Evolutionary conservation across 805 yeast species (phyloP), one percentile per base, ranked within the genome.

Genomic region (Spathaspora boniae): DNA sequence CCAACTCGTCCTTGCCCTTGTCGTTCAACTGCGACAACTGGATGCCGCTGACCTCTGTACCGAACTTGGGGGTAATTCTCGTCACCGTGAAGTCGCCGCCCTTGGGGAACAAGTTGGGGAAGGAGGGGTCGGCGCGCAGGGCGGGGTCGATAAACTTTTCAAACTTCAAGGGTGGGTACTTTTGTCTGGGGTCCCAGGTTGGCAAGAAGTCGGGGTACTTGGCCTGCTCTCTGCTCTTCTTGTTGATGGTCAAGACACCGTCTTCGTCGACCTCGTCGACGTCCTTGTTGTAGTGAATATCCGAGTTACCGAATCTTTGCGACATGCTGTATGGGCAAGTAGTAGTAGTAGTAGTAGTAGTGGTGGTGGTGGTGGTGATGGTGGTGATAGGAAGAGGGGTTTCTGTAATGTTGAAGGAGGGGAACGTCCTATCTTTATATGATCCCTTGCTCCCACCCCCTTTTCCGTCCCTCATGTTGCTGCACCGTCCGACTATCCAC

Each of bases 101-200:
- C 34, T 54, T 36, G n/a, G 75, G 74, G 45, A 79, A 71, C 38
- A 82, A 64, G 46, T 68, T 72, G 16, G 69, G 65, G 35, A 76
- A 68, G 2, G 56, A 42, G n/a, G 78, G 73, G 51, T 81, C 82
- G n/a, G 82, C 88, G 37, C 72, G 63, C 19, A 64, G 55, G n/a
- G 82, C 88, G n/a, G 80, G 78, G 48, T 82, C 89, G 21, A 56
- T 56, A 50, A 65, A 72, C 50, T 74, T 76, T 60, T 76, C 78
- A 37, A 74, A 74, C 45, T 70, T 68, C 45, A 73, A 64, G 11
- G 80, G 73, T 11, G 65, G 69, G 48, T 57, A 69, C 46, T 72
- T 72, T 48, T 76, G 71, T 15, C 52, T 61, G n/a, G 80, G 80
- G 50, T 80, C 76, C 83, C 83, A 80, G 2, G 83, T 72, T 11